phyloP scores from a whole-genome alignment of 2,329 filamentous ascomycete species.

The Venturia carpophila region DNA sequence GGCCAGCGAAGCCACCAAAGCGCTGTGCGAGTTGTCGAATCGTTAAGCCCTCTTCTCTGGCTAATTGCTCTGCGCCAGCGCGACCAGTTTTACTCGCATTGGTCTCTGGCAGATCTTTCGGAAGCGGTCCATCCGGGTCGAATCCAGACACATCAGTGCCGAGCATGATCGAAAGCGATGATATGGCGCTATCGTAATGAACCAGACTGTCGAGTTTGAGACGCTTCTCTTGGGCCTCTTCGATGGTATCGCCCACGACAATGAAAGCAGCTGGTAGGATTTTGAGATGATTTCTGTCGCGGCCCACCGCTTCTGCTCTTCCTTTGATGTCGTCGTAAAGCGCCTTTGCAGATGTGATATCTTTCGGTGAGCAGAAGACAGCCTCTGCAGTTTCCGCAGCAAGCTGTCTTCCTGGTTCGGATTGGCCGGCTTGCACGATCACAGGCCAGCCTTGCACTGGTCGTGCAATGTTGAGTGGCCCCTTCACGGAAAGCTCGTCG shows the following conservation, averaged over 20 bases:
- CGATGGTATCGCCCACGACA: constrained; percentile 42
- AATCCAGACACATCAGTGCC: constrained; percentile 42
- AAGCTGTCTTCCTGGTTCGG: constrained; percentile 44
- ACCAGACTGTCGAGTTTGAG: constrained; percentile 45
- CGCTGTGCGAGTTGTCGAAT: constrained; percentile 46
- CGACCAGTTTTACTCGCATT: constrained; percentile 47
- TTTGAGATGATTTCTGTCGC: constrained; percentile 41
- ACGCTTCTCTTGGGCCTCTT: constrained; percentile 44
- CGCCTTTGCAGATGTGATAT: constrained; percentile 40
- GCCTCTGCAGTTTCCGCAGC: constrained; percentile 48
- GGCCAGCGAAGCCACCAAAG: constrained; percentile 43
- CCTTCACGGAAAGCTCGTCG: constrained; percentile 38
- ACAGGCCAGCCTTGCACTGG: constrained; percentile 50
- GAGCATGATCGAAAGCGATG: constrained; percentile 43
- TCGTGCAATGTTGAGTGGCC: constrained; percentile 46
- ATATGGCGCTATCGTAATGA: constrained; percentile 48
- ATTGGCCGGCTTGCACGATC: constrained; percentile 49
- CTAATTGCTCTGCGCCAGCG: constrained; percentile 39
- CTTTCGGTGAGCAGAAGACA: constrained; percentile 44
- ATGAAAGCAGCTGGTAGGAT: constrained; percentile 47
- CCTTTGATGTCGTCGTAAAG: constrained; percentile 47
- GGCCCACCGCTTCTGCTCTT: constrained; percentile 38
- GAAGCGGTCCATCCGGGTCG: constrained; percentile 44
- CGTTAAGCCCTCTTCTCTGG: constrained; percentile 39
- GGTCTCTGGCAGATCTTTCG: constrained; percentile 44